Evolutionary conservation across 495 filamentous ascomycete genomes (phyloP), one percentile per base, ranked within the genome.

Genomic region (Collariella sp.): DNA sequence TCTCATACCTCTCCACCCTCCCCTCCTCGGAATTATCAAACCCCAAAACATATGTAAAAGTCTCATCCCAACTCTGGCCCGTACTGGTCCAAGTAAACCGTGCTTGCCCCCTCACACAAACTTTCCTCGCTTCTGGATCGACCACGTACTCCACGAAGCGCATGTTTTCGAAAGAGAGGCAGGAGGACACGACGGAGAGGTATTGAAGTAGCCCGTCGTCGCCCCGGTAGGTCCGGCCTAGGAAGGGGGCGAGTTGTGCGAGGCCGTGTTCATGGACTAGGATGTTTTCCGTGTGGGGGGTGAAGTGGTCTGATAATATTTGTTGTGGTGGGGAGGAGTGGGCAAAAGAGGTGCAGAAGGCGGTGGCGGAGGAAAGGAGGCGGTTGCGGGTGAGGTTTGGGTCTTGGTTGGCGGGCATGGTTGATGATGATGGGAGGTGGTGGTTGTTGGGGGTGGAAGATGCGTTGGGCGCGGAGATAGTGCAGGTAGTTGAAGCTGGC

Each of bases 211-310:
- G 59, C 0, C 77, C 80, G 2, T 73, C 70, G 5, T 34, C 45
- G 36, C 81, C 81, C 3, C 58, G 69, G 60, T 78, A 83, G 11
- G 70, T 63, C 1, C 76, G 78, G 16, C 82, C 81, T 0, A 84
- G 68, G 58, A 84, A 85, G 10, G 82, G 81, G 0, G 76, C 72
- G 0, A 77, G 66, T 5, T 62, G 60, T 3, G 62, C 22, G 11
- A 80, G 74, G 7, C 82, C 82, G 67, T 84, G 79, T 57, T 85
- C 82, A 64, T 73, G 66, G 40, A 73, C 72, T 5, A 69, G 45
- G 2, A 65, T 46, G 13, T 68, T 23, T 36, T 20, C 23, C 7
- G 24, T 45, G 38, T 1, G 50, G 10, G 11, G 67, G 5, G 79
- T 80, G 75, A 84, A 83, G 59, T 76, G 67, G 29, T 24, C 33